A percentile compares a stretch with the other conserved stretches of the same genome.
Evolutionary conservation across 2,329 filamentous ascomycete genomes (phyloP).

Genomic region (Orbilia javanica): DNA sequence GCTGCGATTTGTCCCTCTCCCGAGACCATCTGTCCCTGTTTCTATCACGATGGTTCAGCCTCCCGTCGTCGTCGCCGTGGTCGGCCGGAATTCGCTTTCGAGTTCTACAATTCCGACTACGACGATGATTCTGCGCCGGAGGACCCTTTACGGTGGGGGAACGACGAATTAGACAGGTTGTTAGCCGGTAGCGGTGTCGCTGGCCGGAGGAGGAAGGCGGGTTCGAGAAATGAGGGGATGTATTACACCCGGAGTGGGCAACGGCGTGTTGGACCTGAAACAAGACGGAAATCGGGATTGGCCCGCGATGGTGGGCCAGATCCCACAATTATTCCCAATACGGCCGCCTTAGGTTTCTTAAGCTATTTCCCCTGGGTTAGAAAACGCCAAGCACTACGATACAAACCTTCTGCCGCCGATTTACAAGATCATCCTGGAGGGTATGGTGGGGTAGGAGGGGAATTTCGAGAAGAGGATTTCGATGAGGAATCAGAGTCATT

Average conservation of each 20-base stretch:
- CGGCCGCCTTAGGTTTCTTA: constrained; percentile 74
- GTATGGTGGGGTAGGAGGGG: constrained; percentile 61
- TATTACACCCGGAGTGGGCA: constrained; percentile 62
- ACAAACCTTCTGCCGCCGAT: constrained; percentile 75
- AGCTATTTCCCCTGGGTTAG: constrained; percentile 74
- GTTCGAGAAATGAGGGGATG: constrained; percentile 60
- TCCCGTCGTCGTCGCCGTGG: constrained; percentile 68
- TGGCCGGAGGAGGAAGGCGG: constrained; percentile 62
- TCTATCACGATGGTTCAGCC: constrained; percentile 69
- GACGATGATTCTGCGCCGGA: constrained; percentile 66
- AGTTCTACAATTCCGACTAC: constrained; percentile 76
- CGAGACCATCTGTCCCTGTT: constrained; percentile 70
- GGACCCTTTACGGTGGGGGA: constrained; percentile 73
- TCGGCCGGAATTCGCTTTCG: constrained; percentile 74
- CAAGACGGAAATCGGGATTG: constrained; percentile 70
- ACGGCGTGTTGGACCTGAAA: constrained; percentile 70
- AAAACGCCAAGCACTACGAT: constrained; percentile 72
- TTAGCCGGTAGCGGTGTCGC: constrained; percentile 69
- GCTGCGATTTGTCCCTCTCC: constrained; percentile 71
- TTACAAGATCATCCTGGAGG: constrained; percentile 74
- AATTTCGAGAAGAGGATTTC: constrained; percentile 63
- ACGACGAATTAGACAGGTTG: constrained; percentile 75
- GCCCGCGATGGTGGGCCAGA: constrained; percentile 70
- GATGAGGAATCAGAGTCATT: constrained; percentile 67
- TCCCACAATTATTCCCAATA: constrained; percentile 74